These are phyloP conservation scores for Eleusine indica DNA, from an alignment of 176 grass and related monocot species.

Conservation along the genomic window DNA sequence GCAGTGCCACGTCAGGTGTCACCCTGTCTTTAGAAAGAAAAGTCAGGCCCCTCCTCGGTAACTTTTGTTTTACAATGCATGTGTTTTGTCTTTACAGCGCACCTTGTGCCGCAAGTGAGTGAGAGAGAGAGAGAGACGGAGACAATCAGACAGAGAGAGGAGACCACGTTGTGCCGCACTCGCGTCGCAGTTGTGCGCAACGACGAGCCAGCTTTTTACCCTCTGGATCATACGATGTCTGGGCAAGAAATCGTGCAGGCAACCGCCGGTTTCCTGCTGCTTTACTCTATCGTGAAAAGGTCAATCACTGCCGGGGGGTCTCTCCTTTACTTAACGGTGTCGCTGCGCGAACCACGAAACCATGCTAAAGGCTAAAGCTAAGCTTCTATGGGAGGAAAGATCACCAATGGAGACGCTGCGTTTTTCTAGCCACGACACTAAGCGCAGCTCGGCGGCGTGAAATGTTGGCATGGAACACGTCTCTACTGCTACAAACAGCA, in stretches of 20 bases:
- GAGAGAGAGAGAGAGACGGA: not conserved
- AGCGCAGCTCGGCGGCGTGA: too few species aligned
- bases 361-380: not conserved
- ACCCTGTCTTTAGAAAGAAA: too few species aligned
- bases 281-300: not conserved
- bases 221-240: constrained; percentile 23
- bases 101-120: not conserved
- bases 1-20: too few species aligned
- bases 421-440: too few species aligned
- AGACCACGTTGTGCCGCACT: constrained; percentile 1
- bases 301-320: not conserved
- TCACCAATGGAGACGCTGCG: not conserved
- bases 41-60: not conserved
- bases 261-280: not conserved
- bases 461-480: not conserved
- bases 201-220: constrained; percentile 6
- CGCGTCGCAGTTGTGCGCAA: not conserved
- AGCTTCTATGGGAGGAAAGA: not conserved
- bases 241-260: constrained; percentile 16
- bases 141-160: not conserved
- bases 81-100: constrained; percentile 21
- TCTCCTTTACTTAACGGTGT: not conserved
- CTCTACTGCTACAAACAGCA: not conserved
- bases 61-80: constrained; percentile 23
- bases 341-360: not conserved